Percentiles rank a stretch among this genome's conserved stretches.
phyloP scores from a whole-genome alignment of 1,284 basidiomycete species.

The Irpex lacteus region DNA sequence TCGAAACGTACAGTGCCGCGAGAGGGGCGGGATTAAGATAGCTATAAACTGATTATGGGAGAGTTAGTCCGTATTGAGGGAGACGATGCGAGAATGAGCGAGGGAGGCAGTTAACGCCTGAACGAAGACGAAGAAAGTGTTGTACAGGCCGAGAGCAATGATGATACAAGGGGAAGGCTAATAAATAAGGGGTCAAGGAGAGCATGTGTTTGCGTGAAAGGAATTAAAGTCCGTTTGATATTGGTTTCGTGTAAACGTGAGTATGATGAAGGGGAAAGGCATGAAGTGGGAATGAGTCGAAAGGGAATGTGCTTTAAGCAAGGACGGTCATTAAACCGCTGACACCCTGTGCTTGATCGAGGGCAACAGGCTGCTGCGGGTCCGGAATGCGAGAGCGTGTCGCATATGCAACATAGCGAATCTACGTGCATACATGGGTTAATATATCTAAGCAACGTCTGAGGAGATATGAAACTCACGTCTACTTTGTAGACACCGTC shows the following conservation, averaged over 20 bases:
- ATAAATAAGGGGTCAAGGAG: neutral
- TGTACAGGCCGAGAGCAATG: neutral
- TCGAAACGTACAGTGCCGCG: neutral
- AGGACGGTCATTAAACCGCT: constrained; percentile 37
- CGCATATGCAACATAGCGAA: constrained; percentile 56
- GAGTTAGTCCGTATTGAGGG: neutral
- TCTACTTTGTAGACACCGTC: constrained; percentile 57
- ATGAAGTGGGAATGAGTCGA: neutral
- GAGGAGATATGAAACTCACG: constrained; percentile 34
- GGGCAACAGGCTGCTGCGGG: constrained; percentile 31
- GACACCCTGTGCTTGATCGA: constrained; percentile 30
- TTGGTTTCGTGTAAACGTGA: neutral
- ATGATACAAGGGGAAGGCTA: neutral
- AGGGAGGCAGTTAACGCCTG: neutral
- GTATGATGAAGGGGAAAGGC: neutral
- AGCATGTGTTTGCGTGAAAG: neutral
- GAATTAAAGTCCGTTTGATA: constrained; percentile 2
- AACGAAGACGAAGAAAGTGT: neutral
- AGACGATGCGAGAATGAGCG: neutral
- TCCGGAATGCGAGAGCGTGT: constrained; percentile 30
- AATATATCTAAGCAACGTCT: constrained; percentile 1
- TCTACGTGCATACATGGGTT: constrained; percentile 31
- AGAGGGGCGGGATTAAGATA: neutral
- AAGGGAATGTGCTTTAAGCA: constrained; percentile 5
- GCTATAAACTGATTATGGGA: neutral